Percentiles rank a stretch among this genome's conserved stretches.
phyloP scores from a whole-genome alignment of 2,329 filamentous ascomycete species.

The Cryphonectria nitschkei region DNA sequence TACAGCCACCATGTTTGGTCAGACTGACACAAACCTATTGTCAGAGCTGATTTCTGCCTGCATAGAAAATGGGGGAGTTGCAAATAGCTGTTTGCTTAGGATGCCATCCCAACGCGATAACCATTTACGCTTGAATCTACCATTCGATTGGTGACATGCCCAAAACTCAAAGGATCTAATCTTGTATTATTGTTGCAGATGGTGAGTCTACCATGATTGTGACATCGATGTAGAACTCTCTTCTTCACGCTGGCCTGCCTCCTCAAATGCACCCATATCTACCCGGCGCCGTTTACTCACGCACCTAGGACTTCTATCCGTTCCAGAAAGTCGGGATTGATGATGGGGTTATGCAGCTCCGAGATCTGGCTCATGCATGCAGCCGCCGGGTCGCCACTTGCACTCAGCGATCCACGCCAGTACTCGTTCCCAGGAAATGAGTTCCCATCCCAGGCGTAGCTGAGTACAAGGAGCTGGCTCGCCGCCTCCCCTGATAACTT shows the following conservation, averaged over 20 bases:
- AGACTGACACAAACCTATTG: neutral
- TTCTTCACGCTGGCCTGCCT: neutral
- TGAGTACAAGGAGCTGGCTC: constrained; percentile 36
- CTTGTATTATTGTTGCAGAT: too few species aligned
- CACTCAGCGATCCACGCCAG: constrained; percentile 33
- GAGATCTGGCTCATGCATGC: constrained; percentile 41
- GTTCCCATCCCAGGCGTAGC: constrained; percentile 41
- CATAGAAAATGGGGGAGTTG: too few species aligned
- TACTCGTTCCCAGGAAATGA: constrained; percentile 41
- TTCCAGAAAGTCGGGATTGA: constrained; percentile 36
- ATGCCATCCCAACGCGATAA: too few species aligned
- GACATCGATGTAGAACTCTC: neutral
- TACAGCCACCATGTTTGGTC: neutral
- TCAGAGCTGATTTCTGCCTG: neutral
- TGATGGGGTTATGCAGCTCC: constrained; percentile 39
- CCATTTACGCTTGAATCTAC: neutral
- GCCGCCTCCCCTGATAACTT: constrained; percentile 30
- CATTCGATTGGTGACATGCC: neutral
- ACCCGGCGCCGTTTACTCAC: neutral
- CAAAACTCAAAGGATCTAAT: neutral
- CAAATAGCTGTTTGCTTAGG: too few species aligned
- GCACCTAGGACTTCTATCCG: constrained; percentile 33
- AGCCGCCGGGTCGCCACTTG: constrained; percentile 39
- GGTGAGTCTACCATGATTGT: neutral
- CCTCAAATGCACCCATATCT: neutral